phyloP scores from a whole-genome alignment of 495 filamentous ascomycete species.

The Daldinia caldariorum region DNA sequence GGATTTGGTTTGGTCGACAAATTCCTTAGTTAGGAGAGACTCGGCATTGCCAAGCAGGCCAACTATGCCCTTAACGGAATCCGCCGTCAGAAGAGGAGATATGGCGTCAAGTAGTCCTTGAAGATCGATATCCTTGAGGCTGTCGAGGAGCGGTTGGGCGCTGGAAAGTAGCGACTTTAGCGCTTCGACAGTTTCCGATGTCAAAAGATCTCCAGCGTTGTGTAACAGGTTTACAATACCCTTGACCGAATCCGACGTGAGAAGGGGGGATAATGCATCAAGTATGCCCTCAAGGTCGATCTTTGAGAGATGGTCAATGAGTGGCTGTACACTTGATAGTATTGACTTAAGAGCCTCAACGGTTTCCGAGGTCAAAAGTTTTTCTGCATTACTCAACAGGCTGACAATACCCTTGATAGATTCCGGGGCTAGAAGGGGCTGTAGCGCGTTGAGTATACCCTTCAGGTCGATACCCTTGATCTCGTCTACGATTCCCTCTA shows the following conservation, averaged over 20 bases:
- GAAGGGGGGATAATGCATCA: slow-evolving; percentile 44
- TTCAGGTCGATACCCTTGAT: slow-evolving; percentile 56
- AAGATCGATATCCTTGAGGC: slow-evolving; percentile 43
- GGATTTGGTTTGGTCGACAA: slow-evolving; percentile 39
- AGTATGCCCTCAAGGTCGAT: slow-evolving; percentile 44
- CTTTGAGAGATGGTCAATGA: slow-evolving; percentile 39
- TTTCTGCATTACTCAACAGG: slow-evolving; percentile 55
- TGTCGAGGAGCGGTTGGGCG: slow-evolving; percentile 45
- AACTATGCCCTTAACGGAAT: slow-evolving; percentile 54
- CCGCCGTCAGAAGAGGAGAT: slow-evolving; percentile 48
- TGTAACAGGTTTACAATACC: slow-evolving; percentile 54
- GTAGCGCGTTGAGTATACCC: slow-evolving; percentile 53
- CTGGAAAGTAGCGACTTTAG: slow-evolving; percentile 49
- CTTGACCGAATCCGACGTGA: slow-evolving; percentile 52
- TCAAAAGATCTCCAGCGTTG: slow-evolving; percentile 57
- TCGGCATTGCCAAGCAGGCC: slow-evolving; percentile 52
- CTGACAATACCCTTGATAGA: slow-evolving; percentile 55
- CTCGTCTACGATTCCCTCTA: slow-evolving; percentile 46
- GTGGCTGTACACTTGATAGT: slow-evolving; percentile 40
- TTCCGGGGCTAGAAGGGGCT: slow-evolving; percentile 55
- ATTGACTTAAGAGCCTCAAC: slow-evolving; percentile 55
- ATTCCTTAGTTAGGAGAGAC: slow-evolving; percentile 48
- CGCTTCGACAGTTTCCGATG: slow-evolving; percentile 54
- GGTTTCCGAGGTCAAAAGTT: slow-evolving; percentile 50
- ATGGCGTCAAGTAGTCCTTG: slow-evolving; percentile 41